Conservation (phyloP, 257 asterid genomes). For the Catharanthus roseus region DNA sequence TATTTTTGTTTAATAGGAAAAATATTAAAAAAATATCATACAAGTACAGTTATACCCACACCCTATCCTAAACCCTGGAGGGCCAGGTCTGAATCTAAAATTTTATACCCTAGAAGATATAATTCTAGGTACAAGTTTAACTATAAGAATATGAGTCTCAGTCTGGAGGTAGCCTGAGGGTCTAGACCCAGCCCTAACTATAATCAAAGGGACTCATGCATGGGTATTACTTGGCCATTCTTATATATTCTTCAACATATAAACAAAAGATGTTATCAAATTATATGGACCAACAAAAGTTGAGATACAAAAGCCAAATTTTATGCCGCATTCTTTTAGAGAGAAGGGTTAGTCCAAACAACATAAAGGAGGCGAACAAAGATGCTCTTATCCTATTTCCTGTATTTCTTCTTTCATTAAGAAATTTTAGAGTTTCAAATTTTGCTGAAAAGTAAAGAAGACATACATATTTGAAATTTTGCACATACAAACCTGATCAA, state of each 20-base stretch:
- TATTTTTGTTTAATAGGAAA: too few species aligned
- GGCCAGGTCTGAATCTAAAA: too few species aligned
- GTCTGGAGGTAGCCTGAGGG: too few species aligned
- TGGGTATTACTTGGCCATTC: conserved; percentile 63
- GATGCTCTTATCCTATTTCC: neutral
- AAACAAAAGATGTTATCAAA: conserved; percentile 10
- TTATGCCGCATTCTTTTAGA: neutral
- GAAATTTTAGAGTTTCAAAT: too few species aligned
- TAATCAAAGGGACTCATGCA: conserved; percentile 87
- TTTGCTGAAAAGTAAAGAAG: neutral
- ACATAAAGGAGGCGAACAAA: neutral
- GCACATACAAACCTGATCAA: neutral
- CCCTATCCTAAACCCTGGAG: too few species aligned
- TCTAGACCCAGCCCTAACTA: conserved; percentile 86
- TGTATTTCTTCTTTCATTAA: neutral
- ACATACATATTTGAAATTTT: neutral
- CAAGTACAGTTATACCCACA: too few species aligned
- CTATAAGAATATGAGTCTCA: too few species aligned
- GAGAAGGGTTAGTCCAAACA: neutral
- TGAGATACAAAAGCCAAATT: neutral
- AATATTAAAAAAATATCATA: too few species aligned
- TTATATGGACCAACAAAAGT: neutral
- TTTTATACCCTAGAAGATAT: too few species aligned
- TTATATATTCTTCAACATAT: conserved; percentile 72
- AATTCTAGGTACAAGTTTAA: too few species aligned